Evolutionary conservation across 148 eudicot species (phyloP).

Genomic region (Agrostemma githago): DNA sequence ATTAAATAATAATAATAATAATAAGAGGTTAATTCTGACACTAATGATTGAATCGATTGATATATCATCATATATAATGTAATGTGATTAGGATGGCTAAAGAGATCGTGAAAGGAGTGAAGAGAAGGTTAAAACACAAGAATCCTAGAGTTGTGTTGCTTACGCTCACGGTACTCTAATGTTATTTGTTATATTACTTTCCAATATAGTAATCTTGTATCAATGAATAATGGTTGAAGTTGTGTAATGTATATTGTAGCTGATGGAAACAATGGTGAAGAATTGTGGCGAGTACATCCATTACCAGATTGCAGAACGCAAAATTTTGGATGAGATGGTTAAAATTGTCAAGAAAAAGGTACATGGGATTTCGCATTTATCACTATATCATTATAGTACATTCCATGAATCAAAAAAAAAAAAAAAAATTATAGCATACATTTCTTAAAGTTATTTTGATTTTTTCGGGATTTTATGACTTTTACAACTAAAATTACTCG

Average conservation of each 20-base stretch:
- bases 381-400: not conserved
- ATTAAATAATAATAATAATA: too few relatives aligned
- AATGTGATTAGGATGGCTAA: conserved; percentile 61
- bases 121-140: conserved; percentile 84
- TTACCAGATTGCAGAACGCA: conserved; percentile 67
- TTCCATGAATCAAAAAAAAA: too few relatives aligned
- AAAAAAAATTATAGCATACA: too few relatives aligned
- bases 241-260: conserved; percentile 35
- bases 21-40: too few relatives aligned
- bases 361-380: not conserved
- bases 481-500: too few relatives aligned
- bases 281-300: conserved; percentile 91
- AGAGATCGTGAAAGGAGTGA: conserved; percentile 79
- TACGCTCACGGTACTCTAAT: conserved; percentile 72
- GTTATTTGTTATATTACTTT: not conserved
- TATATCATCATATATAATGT: too few relatives aligned
- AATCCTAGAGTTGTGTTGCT: conserved; percentile 85
- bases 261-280: conserved; percentile 96
- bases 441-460: not conserved
- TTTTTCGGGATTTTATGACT: too few relatives aligned
- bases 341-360: conserved; percentile 91
- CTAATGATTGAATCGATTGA: too few relatives aligned
- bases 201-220: not conserved
- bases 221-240: not conserved
- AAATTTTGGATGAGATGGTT: conserved; percentile 73